phyloP scores from a whole-genome alignment of 2,329 filamentous ascomycete genomes.

The Leptodontidium sp. region DNA sequence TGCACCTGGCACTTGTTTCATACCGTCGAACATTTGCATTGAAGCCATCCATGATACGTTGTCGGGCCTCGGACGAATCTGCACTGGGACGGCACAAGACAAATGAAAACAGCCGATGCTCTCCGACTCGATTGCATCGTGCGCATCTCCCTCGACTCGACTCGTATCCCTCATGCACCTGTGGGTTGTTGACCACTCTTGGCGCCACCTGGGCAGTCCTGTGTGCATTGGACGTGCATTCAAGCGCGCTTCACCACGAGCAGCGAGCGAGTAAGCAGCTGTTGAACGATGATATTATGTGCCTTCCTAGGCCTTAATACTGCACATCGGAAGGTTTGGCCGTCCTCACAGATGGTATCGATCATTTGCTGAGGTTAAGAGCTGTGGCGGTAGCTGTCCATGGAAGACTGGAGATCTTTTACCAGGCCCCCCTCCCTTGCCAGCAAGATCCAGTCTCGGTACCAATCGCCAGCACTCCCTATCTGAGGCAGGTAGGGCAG shows the following conservation, averaged over 20 bases:
- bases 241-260: conserved; percentile 17
- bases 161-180: conserved; percentile 5
- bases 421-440: conserved; percentile 16
- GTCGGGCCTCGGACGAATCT: conserved; percentile 30
- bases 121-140: conserved; percentile 14
- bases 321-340: conserved; percentile 20
- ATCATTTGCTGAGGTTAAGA: conserved; percentile 18
- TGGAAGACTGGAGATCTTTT: conserved; percentile 24
- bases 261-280: conserved; percentile 3
- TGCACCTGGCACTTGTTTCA: conserved; percentile 34
- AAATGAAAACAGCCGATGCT: conserved; percentile 27
- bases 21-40: conserved; percentile 31
- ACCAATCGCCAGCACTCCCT: conserved; percentile 21
- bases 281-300: conserved; percentile 1
- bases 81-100: conserved; percentile 33
- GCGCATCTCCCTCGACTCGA: neutral
- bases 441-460: conserved; percentile 12
- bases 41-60: conserved; percentile 31
- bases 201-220: neutral
- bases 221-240: conserved; percentile 17
- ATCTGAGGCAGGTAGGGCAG: conserved; percentile 12
- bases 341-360: conserved; percentile 16
- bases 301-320: conserved; percentile 14
- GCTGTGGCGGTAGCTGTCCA: neutral
- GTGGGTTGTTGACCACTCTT: neutral